Base-by-base conservation (phyloP, 2,329 filamentous ascomycete species). In the Penicillium hesseltinei region DNA sequence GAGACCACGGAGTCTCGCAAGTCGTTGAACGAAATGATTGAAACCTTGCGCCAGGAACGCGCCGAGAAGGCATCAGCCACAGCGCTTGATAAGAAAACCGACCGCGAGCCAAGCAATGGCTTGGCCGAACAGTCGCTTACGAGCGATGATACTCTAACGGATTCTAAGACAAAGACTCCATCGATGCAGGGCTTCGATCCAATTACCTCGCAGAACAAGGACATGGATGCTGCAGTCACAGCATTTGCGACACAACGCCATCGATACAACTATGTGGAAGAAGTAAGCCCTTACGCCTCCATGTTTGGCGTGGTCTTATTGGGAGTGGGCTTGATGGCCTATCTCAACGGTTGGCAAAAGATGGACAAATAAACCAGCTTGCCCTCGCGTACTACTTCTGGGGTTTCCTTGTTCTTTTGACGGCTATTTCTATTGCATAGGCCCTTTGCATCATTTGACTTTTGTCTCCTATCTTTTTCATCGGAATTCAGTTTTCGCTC, bases 21-120 rank as follows among this genome's bases (percentile, higher is more conserved):
- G 72, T 88, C 88, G 1, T 77, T 99, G 44, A 88, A 89, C 1
- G 90, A 96, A 70, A 94, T 97, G 91, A 87, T 97, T 13, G 81
- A 90, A 66, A 88, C 88, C 63, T 88, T 97, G 55, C 85, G 92
- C 52, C 82, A 80, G 66, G 87, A 92, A 60, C 74, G 73, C 36
- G 65, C 85, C 87, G 65, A 84, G 84, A 63, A 81, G 78, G 31
- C 77, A 71, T 61, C 78, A 76, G 63, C 76, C 74, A 33, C 78
- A 74, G 43, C 31, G 17, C 17, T 50, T 23, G 76, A 76, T 47
- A 54, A 66, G 23, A 70, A 71, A 51, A 23, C 56, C 19, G 48
- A 52, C 21, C 51, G 58, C 35, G 50, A 62, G 17, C 29, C 53
- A n/a, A 46, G 49, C 46, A 58, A 63, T 58, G 33, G 23, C 8